Base-by-base conservation (phyloP, 495 filamentous ascomycete genomes). In the Podospora pseudoanserina region DNA sequence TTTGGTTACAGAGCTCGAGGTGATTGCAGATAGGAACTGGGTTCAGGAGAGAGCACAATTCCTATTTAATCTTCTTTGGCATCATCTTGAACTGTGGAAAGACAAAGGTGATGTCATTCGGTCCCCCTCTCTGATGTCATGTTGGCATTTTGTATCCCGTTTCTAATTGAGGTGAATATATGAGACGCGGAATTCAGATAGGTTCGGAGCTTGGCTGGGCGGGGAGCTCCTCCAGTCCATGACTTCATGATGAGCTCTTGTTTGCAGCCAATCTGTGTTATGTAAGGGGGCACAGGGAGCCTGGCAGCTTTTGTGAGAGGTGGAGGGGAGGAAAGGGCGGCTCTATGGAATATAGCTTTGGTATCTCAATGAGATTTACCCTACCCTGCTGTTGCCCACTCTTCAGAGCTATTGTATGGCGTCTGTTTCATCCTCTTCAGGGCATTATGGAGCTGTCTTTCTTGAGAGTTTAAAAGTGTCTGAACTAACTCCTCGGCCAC, bases 231-330 rank as follows among this genome's bases (percentile, higher is more conserved):
- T 66, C 26, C 49, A 34, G 30, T 44, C 60, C 13, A 63, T 19
- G 58, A 20, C 65, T 30, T 59, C 63, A 69, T 64, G 64, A 53
- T 66, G 65, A 49, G 39, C 39, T 49, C 5, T 49, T 11, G 39
- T 49, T 5, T 54, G 53, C 56, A 34, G 65, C 55, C 16, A 30
- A 32, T 15, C 15, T 34, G 44, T 44, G 60, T 27, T 56, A 53
- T 67, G 55, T 58, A 58, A 30, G 28, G 30, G 6, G 9, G 39
- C 11, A 49, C 39, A 4, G 4, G 30, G 7, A 32, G 7, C 30
- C 7, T 32, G 30, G 30, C 30, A 7, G 4, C 7, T 49, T 3
- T 16, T 49, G 39, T 49, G 39, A 49, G 39, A 13, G 39, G 39
- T 13, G 6, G 6, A 16, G 15, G 39, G 15, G 15, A 49, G 15